A percentile compares a stretch with the other conserved stretches of the same genome.
Conservation (phyloP, 805 yeast species). For the Lachancea sp. region DNA sequence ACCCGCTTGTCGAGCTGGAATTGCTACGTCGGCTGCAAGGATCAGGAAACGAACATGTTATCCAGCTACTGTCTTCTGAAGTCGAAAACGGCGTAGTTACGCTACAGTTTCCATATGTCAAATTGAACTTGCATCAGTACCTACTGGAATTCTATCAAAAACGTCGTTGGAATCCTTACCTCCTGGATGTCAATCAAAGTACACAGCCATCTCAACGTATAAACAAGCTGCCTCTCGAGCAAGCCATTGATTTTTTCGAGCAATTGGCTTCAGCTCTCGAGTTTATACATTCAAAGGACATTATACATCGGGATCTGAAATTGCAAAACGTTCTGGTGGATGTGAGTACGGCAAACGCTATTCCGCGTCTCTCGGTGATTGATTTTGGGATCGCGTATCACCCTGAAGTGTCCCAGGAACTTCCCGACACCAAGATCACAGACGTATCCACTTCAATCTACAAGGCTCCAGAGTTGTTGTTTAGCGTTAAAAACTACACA, state of each 20-base stretch:
- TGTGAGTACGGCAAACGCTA: not conserved
- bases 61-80: conserved; percentile 15
- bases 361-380: conserved; percentile 54
- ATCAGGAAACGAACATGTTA: conserved; percentile 9
- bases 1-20: conserved; percentile 21
- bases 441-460: conserved; percentile 63
- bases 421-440: conserved; percentile 29
- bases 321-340: conserved; percentile 76
- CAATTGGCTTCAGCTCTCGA: conserved; percentile 73
- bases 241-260: conserved; percentile 46
- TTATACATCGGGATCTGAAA: conserved; percentile 90
- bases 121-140: conserved; percentile 8
- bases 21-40: conserved; percentile 16
- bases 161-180: conserved; percentile 10
- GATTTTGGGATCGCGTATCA: conserved; percentile 66
- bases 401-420: conserved; percentile 24
- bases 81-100: not conserved
- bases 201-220: not conserved
- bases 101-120: conserved; percentile 11
- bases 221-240: conserved; percentile 18
- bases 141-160: conserved; percentile 9
- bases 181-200: not conserved
- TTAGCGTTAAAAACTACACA: conserved; percentile 51
- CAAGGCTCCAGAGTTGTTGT: conserved; percentile 70
- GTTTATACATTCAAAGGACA: conserved; percentile 77